Percentiles rank a stretch among this genome's conserved stretches.
Conservation (phyloP, 1,284 basidiomycete genomes). For the Gomphus sp. region DNA sequence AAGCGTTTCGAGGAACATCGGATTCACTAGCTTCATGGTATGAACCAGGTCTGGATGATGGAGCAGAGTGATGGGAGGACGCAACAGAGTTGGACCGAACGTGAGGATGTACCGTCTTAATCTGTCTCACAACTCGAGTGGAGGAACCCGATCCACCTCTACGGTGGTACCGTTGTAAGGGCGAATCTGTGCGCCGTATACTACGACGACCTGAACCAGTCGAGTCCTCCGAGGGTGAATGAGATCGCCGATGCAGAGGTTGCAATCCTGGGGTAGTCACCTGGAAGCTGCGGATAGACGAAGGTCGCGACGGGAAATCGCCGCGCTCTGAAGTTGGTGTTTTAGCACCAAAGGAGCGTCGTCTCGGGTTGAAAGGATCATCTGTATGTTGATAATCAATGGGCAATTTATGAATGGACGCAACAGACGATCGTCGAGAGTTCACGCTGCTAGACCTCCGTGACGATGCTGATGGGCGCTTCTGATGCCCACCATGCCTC, state of each 20-base stretch:
- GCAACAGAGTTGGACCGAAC: slow-evolving; percentile 60
- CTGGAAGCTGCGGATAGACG: slow-evolving; percentile 62
- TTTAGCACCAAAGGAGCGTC: slow-evolving; percentile 59
- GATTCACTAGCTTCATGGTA: slow-evolving; percentile 66
- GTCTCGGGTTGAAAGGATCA: slow-evolving; percentile 36
- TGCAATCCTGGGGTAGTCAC: slow-evolving; percentile 22
- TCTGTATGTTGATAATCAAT: slow-evolving; percentile 40
- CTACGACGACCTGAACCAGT: slow-evolving; percentile 46
- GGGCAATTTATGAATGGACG: slow-evolving; percentile 50
- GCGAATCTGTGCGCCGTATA: slow-evolving; percentile 48
- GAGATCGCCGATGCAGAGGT: slow-evolving; percentile 45
- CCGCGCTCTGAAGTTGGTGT: slow-evolving; percentile 74
- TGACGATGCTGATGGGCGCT: slow-evolving; percentile 60
- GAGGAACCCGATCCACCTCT: slow-evolving; percentile 67
- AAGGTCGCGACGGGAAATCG: slow-evolving; percentile 64
- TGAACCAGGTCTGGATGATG: slow-evolving; percentile 65
- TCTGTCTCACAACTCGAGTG: slow-evolving; percentile 64
- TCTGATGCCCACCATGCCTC: slow-evolving; percentile 33
- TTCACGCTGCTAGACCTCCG: slow-evolving; percentile 76
- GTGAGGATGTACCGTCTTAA: slow-evolving; percentile 36
- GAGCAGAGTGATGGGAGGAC: slow-evolving; percentile 63
- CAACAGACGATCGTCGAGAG: slow-evolving; percentile 61
- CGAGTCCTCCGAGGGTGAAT: slow-evolving; percentile 69
- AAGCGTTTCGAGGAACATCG: slow-evolving; percentile 43
- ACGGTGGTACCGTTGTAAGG: slow-evolving; percentile 61